A percentile compares a stretch with the other conserved stretches of the same genome.
phyloP scores from a whole-genome alignment of 1,139 yeast genomes.

The Trichomonascaceae sp. region DNA sequence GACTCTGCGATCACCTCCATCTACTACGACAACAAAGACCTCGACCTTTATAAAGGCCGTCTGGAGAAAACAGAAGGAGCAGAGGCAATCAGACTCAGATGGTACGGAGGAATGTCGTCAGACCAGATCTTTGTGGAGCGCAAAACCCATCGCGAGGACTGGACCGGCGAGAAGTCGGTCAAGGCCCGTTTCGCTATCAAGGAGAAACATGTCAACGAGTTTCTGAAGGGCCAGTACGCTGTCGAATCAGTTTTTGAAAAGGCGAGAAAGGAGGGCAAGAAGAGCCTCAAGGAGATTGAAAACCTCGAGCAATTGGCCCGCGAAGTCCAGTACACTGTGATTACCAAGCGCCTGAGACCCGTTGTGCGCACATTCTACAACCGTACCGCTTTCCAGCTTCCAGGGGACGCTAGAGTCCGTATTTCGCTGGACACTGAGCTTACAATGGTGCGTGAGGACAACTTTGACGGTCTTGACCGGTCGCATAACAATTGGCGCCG shows the following conservation, averaged over 20 bases:
- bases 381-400: slow-evolving; percentile 96
- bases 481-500: slow-evolving; percentile 94
- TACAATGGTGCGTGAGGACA: slow-evolving; percentile 92
- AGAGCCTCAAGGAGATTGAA: slow-evolving; percentile 75
- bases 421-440: slow-evolving; percentile 93
- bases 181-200: slow-evolving; percentile 90
- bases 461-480: slow-evolving; percentile 85
- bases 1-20: slow-evolving; percentile 95
- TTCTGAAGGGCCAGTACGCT: slow-evolving; percentile 70
- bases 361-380: slow-evolving; percentile 92
- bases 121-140: slow-evolving; percentile 92
- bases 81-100: slow-evolving; percentile 92
- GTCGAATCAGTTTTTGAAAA: slow-evolving; percentile 86
- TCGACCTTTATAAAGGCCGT: slow-evolving; percentile 90
- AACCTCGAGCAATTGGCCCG: slow-evolving; percentile 82
- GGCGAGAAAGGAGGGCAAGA: slow-evolving; percentile 85
- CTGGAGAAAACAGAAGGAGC: slow-evolving; percentile 96
- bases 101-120: slow-evolving; percentile 97
- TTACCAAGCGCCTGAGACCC: slow-evolving; percentile 78
- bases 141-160: slow-evolving; percentile 96
- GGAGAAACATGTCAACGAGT: slow-evolving; percentile 80
- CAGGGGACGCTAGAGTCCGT: slow-evolving; percentile 98
- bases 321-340: slow-evolving; percentile 81
- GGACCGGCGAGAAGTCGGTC: slow-evolving; percentile 98
- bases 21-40: slow-evolving; percentile 76